These are phyloP conservation scores for Chlorella sp. DNA, from an alignment of 139 green algal species.

Conservation along the genomic window DNA sequence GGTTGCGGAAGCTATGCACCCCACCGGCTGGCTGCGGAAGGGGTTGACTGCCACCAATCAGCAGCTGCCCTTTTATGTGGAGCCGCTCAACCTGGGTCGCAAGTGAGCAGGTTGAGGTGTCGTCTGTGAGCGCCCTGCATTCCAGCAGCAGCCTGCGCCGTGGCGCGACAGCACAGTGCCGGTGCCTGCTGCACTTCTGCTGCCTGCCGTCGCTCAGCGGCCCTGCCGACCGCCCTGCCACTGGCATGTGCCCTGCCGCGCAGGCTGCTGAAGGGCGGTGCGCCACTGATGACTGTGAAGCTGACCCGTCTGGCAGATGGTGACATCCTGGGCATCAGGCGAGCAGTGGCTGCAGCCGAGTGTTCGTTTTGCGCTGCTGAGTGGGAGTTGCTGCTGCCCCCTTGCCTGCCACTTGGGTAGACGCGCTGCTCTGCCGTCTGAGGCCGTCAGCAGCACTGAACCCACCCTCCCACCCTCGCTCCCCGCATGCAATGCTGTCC, in stretches of 20 bases:
- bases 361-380: too few relatives aligned
- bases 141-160: too few relatives aligned
- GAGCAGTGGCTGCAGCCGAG: too few relatives aligned
- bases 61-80: background rate
- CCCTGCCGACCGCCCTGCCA: too few relatives aligned
- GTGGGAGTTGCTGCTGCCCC: too few relatives aligned
- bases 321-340: constrained; percentile 13
- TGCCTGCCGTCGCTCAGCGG: too few relatives aligned
- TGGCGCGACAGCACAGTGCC: too few relatives aligned
- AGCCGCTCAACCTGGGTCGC: background rate
- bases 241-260: background rate
- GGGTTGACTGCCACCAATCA: background rate
- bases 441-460: too few relatives aligned
- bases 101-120: background rate
- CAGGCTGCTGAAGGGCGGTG: background rate
- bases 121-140: too few relatives aligned
- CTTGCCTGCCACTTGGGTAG: too few relatives aligned
- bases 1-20: background rate
- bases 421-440: too few relatives aligned
- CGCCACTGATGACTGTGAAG: constrained; percentile 6
- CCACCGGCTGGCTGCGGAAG: background rate
- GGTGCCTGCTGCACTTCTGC: too few relatives aligned
- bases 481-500: background rate
- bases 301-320: background rate
- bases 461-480: background rate